These are phyloP conservation scores for Termitomyces heimii DNA, from an alignment of 768 basidiomycete species.

Conservation along the genomic window DNA sequence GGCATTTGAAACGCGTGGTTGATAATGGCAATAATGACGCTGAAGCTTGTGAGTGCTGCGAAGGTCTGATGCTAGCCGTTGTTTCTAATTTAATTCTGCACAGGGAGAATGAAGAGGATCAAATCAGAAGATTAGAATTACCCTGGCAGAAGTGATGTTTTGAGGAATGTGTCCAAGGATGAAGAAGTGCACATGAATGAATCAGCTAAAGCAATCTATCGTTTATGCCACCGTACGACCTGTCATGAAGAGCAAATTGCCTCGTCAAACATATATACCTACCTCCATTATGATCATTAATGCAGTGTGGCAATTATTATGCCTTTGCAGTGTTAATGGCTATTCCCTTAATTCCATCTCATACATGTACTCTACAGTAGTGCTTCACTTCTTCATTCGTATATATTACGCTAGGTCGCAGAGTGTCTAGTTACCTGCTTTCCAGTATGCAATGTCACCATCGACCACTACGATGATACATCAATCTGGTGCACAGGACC, in stretches of 20 bases:
- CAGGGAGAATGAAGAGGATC: neutral
- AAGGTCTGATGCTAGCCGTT: neutral
- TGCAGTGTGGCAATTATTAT: neutral
- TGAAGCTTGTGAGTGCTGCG: neutral
- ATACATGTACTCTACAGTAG: slow-evolving; percentile 6
- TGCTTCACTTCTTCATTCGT: neutral
- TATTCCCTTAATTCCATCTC: neutral
- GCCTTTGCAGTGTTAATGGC: neutral
- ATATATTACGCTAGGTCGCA: neutral
- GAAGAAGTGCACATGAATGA: neutral
- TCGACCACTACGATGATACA: slow-evolving; percentile 55
- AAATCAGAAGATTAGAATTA: neutral
- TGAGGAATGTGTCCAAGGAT: neutral
- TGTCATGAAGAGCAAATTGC: neutral
- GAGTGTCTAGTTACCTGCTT: slow-evolving; percentile 51
- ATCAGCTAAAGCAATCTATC: neutral
- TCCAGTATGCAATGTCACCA: slow-evolving; percentile 93
- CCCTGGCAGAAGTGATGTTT: neutral
- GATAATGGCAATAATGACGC: neutral
- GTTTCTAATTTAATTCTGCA: neutral
- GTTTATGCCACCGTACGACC: neutral
- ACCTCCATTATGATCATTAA: neutral
- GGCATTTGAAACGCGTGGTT: neutral
- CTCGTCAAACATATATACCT: neutral
- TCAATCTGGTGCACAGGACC: neutral